Evolutionary conservation across 306 rosid species (phyloP).

Genomic region (Sophora flavescens): DNA sequence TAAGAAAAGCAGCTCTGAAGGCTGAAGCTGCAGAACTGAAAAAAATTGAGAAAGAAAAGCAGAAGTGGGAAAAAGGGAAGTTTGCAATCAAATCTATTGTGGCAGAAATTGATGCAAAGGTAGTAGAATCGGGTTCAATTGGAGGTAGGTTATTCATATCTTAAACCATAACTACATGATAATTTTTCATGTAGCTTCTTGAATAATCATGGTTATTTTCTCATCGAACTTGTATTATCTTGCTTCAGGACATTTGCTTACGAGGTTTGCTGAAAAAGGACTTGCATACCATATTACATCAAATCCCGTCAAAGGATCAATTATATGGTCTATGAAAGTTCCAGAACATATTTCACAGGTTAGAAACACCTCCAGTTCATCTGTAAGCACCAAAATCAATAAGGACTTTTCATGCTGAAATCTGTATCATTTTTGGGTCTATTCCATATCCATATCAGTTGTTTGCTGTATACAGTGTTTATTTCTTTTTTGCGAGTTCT

Average conservation of each 20-base stretch:
- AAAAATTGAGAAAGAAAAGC: conserved; percentile 81
- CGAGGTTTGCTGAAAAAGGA: conserved; percentile 90
- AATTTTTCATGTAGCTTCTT: conserved; percentile 13
- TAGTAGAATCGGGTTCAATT: conserved; percentile 82
- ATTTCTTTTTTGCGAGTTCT: conserved; percentile 1
- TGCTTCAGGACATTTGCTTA: conserved; percentile 77
- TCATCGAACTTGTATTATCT: conserved; percentile 30
- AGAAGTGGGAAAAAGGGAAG: conserved; percentile 92
- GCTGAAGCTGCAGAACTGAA: conserved; percentile 85
- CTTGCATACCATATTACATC: conserved; percentile 78
- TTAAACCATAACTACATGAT: conserved; percentile 20
- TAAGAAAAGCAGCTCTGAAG: conserved; percentile 79
- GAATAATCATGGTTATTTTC: conserved; percentile 9
- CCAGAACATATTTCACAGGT: conserved; percentile 90
- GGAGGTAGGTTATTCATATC: conserved; percentile 70
- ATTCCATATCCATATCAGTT: conserved; percentile 5
- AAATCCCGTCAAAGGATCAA: conserved; percentile 84
- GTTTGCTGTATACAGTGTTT: conserved; percentile 22
- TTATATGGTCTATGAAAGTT: conserved; percentile 85
- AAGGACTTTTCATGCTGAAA: conserved; percentile 22
- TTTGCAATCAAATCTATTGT: conserved; percentile 80
- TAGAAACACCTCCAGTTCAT: conserved; percentile 35
- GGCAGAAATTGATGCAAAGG: conserved; percentile 87
- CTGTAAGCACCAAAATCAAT: conserved; percentile 4
- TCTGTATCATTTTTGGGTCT: conserved; percentile 6